These are phyloP conservation scores for Neolentinus lepideus DNA, from an alignment of 1,284 basidiomycete genomes.

Conservation along the genomic window DNA sequence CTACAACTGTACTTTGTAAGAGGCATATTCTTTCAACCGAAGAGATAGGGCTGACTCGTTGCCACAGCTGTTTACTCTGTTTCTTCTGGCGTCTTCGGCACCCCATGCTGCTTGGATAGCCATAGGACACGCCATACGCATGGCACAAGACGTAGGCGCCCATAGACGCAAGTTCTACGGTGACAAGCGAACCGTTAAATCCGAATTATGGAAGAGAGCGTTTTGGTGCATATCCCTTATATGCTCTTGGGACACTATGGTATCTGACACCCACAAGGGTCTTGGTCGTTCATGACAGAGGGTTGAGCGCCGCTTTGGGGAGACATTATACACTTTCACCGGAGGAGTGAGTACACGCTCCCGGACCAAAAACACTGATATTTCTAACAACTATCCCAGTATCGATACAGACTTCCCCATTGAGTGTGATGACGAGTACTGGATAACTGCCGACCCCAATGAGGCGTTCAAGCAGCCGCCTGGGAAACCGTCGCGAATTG, in stretches of 20 bases:
- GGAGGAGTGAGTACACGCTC: conserved; percentile 58
- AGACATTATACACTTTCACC: conserved; percentile 80
- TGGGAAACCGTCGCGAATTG: conserved; percentile 23
- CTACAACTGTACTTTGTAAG: conserved; percentile 1
- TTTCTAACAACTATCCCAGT: conserved; percentile 12
- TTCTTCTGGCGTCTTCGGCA: conserved; percentile 26
- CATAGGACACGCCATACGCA: conserved; percentile 48
- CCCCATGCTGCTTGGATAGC: conserved; percentile 54
- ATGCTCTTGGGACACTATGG: not conserved
- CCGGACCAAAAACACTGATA: not conserved
- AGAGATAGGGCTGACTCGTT: not conserved
- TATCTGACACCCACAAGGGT: conserved; percentile 33
- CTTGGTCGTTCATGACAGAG: conserved; percentile 55
- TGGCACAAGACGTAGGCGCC: conserved; percentile 48
- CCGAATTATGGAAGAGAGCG: conserved; percentile 64
- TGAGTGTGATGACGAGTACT: conserved; percentile 46
- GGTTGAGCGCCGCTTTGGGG: conserved; percentile 65
- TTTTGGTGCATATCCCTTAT: conserved; percentile 44
- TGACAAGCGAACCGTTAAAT: conserved; percentile 31
- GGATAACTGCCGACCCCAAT: conserved; percentile 25
- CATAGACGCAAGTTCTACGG: conserved; percentile 32
- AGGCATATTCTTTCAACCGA: not conserved
- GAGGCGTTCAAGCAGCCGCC: conserved; percentile 24
- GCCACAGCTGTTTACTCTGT: conserved; percentile 4
- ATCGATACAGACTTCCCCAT: conserved; percentile 44